phyloP scores from a whole-genome alignment of 139 green algal genomes.

The Volvox africanus region DNA sequence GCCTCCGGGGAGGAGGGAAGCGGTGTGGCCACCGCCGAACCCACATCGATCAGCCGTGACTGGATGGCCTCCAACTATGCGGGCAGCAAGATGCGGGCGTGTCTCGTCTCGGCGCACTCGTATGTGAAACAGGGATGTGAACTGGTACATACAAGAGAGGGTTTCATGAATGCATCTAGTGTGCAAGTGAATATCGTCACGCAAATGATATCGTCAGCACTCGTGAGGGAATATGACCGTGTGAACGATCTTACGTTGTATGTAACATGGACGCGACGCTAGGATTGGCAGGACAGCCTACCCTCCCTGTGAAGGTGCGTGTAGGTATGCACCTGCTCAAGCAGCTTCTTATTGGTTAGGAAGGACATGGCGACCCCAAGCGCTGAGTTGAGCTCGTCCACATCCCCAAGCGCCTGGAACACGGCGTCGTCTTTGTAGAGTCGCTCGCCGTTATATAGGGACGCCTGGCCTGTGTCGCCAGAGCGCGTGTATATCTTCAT shows the following conservation, averaged over 20 bases:
- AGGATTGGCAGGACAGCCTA: too few relatives aligned
- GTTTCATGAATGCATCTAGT: too few relatives aligned
- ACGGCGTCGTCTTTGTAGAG: conserved; percentile 82
- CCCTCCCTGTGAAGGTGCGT: too few relatives aligned
- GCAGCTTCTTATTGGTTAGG: not conserved
- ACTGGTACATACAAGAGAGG: too few relatives aligned
- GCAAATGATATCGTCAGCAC: too few relatives aligned
- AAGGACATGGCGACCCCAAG: conserved; percentile 81
- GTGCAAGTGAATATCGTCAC: too few relatives aligned
- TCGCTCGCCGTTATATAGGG: conserved; percentile 92
- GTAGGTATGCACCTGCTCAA: conserved; percentile 11
- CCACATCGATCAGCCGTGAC: conserved; percentile 92
- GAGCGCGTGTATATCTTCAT: conserved; percentile 95
- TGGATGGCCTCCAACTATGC: conserved; percentile 91
- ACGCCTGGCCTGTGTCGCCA: conserved; percentile 87
- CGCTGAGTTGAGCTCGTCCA: conserved; percentile 94
- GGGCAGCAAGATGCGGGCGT: not conserved
- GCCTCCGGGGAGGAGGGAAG: conserved; percentile 56
- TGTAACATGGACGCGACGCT: too few relatives aligned
- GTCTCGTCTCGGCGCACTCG: too few relatives aligned
- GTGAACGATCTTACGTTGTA: too few relatives aligned
- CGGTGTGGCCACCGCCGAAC: conserved; percentile 92
- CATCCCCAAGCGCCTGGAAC: conserved; percentile 91
- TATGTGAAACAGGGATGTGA: too few relatives aligned
- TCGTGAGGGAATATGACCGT: too few relatives aligned